Evolutionary conservation across 1,139 yeast species (phyloP).

Genomic region (Sugiyamaella paludigena): DNA sequence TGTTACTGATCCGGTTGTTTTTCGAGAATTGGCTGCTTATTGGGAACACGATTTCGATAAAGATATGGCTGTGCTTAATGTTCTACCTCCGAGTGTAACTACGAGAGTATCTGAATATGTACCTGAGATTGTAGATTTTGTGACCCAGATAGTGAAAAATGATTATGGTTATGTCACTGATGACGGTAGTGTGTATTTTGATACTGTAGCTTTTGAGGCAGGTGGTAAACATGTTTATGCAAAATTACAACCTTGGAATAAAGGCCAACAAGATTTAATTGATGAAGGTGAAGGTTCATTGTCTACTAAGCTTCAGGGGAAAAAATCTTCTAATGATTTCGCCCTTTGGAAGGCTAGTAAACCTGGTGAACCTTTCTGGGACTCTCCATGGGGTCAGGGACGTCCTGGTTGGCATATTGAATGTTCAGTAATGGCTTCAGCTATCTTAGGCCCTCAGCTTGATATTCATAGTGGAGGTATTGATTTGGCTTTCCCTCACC

Average conservation of each 20-base stretch:
- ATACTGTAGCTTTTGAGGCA: slow-evolving; percentile 76
- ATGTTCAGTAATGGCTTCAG: slow-evolving; percentile 98
- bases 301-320: slow-evolving; percentile 51
- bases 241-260: slow-evolving; percentile 97
- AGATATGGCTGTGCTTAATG: slow-evolving; percentile 85
- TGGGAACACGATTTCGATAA: slow-evolving; percentile 86
- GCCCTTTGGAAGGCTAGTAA: slow-evolving; percentile 97
- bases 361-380: slow-evolving; percentile 97
- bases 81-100: slow-evolving; percentile 76
- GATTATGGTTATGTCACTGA: slow-evolving; percentile 81
- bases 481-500: slow-evolving; percentile 98
- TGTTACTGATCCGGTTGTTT: slow-evolving; percentile 81
- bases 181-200: slow-evolving; percentile 95
- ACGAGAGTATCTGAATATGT: slow-evolving; percentile 97
- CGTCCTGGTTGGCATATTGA: slow-evolving; percentile 99
- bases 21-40: slow-evolving; percentile 75
- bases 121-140: slow-evolving; percentile 84
- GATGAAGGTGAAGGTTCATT: slow-evolving; percentile 96
- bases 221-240: slow-evolving; percentile 75
- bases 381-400: slow-evolving; percentile 94
- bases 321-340: slow-evolving; percentile 78
- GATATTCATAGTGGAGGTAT: slow-evolving; percentile 98
- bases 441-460: slow-evolving; percentile 74
- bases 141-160: slow-evolving; percentile 65
- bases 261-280: slow-evolving; percentile 79